These are phyloP conservation scores for Podospora conica DNA, from an alignment of 495 filamentous ascomycete genomes.

Conservation along the genomic window DNA sequence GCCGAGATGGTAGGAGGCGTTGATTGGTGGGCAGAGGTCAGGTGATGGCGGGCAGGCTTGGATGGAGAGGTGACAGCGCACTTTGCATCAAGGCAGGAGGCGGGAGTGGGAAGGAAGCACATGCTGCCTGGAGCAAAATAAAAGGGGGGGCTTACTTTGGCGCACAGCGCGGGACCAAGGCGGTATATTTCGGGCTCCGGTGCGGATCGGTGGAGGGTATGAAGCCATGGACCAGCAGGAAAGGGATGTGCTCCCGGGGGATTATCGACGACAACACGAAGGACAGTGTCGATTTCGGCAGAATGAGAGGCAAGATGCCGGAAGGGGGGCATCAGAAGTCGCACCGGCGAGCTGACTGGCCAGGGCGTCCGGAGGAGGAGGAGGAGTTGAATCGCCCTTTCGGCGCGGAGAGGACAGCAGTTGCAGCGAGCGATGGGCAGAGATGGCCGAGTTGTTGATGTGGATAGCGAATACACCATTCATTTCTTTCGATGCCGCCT, in stretches of 20 bases:
- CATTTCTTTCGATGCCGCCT: neutral
- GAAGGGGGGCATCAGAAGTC: no score
- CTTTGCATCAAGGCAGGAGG: no score
- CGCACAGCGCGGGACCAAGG: neutral
- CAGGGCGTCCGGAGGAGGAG: no score
- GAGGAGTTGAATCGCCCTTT: no score
- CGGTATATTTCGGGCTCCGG: neutral
- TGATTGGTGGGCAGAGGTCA: neutral
- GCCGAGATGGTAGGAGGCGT: constrained; percentile 10
- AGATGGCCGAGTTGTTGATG: neutral
- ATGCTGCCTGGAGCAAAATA: neutral
- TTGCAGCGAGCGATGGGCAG: neutral
- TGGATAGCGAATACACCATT: neutral
- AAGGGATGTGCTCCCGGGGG: neutral
- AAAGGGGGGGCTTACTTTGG: neutral
- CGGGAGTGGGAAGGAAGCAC: no score
- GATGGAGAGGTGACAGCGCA: neutral
- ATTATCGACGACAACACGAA: neutral
- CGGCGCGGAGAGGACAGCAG: no score
- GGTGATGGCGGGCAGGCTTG: neutral
- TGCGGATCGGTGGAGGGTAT: neutral
- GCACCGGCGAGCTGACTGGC: neutral
- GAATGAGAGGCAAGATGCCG: neutral
- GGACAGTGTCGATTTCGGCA: neutral
- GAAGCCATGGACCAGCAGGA: neutral